phyloP scores from a whole-genome alignment of 805 yeast species.

The Ogataea corticis region DNA sequence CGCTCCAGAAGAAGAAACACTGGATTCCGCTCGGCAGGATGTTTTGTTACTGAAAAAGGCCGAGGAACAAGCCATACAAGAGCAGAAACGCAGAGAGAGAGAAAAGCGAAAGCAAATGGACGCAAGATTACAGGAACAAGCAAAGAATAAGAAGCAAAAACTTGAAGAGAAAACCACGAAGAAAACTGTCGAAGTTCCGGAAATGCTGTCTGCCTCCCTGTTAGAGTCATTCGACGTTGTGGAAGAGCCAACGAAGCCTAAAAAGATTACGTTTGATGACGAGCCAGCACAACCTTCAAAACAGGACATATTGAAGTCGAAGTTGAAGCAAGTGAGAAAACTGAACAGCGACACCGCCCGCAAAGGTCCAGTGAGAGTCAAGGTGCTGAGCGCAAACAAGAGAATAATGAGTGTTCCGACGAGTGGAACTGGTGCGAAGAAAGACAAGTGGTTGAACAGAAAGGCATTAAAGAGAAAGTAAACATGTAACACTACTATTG shows the following conservation, averaged over 20 bases:
- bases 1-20: slow-evolving; percentile 52
- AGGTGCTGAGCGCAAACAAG: slow-evolving; percentile 28
- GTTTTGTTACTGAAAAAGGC: slow-evolving; percentile 18
- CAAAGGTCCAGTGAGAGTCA: slow-evolving; percentile 45
- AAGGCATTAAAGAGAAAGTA: slow-evolving; percentile 24
- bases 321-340: slow-evolving; percentile 34
- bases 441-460: slow-evolving; percentile 31
- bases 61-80: slow-evolving; percentile 28
- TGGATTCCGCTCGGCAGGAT: slow-evolving; percentile 17
- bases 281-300: slow-evolving; percentile 12
- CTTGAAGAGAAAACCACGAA: slow-evolving; percentile 4
- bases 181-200: slow-evolving; percentile 31
- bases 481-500: slow-evolving; percentile 5
- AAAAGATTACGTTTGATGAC: slow-evolving; percentile 38
- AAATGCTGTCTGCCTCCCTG: slow-evolving; percentile 41
- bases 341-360: slow-evolving; percentile 31
- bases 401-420: slow-evolving; percentile 24
- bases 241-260: slow-evolving; percentile 20
- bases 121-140: slow-evolving; percentile 37
- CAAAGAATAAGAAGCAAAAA: slow-evolving; percentile 16
- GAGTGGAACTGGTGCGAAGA: slow-evolving; percentile 23
- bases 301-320: slow-evolving; percentile 19
- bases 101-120: slow-evolving; percentile 36
- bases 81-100: slow-evolving; percentile 26
- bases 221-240: slow-evolving; percentile 32